Evolutionary conservation across 768 basidiomycete species (phyloP), one percentile per base, ranked within the genome.

Genomic region (Podaxis pistillaris): DNA sequence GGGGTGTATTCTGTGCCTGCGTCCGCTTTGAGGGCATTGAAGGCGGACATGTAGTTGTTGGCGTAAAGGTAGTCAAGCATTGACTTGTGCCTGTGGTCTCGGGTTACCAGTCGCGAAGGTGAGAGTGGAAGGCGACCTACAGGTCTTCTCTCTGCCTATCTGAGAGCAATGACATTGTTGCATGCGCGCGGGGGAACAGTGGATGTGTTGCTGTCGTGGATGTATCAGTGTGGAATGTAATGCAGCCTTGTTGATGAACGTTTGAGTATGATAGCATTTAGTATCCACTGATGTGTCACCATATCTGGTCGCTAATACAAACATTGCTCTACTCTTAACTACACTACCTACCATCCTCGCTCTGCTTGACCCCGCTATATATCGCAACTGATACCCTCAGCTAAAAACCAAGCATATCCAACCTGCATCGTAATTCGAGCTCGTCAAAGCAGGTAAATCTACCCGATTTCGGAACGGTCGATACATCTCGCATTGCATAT

Each of bases 41-140:
- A 90, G 24, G 89, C 86, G 65, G 82, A 79, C 44, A 70, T 80
- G 69, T 87, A 88, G 72, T 86, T 85, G 70, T 83, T 86, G 66
- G 85, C 78, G 70, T 87, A 82, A 60, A 91, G 80, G 73, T 91
- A 91, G 75, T 91, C 88, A 64, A 91, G 84, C 81, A 91, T 90
- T 67, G 89, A 86, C 76, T 88, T 90, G 78, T 91, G 87, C 70
- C 89, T 91, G 60, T 62, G 65, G 63, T 61, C 62, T 63, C 52
- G 65, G 58, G 55, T 49, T 63, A 58, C 62, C 63, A 64, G 60
- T 49, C 62, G 58, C 63, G 46, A 59, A 60, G 47, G 46, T 60
- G 26, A 19, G 49, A 19, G 53, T 58, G 17, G 50, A 28, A 50
- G 22, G 41, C 46, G 47, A 68, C 68, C 57, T 60, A 70, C 69